A percentile compares a stretch with the other conserved stretches of the same genome.
These are phyloP conservation scores for Candida neerlandica DNA, from an alignment of 1,139 yeast genomes.

Conservation along the genomic window DNA sequence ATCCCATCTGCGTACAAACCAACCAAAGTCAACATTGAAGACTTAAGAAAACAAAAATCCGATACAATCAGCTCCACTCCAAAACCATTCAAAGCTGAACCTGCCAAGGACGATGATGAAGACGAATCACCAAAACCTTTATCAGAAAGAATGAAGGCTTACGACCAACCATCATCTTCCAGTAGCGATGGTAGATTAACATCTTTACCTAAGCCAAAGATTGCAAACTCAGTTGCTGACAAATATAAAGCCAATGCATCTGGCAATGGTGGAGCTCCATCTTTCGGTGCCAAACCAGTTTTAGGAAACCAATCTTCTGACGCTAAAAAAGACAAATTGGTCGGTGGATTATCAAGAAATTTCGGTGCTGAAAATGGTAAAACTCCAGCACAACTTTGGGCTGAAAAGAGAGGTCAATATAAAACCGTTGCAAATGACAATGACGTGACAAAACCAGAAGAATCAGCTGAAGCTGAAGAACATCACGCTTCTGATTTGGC, in stretches of 20 bases:
- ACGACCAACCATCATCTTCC: conserved; percentile 18
- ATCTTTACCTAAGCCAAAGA: conserved; percentile 68
- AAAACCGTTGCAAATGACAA: conserved; percentile 41
- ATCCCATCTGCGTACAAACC: conserved; percentile 74
- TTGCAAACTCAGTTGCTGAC: conserved; percentile 51
- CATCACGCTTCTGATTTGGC: conserved; percentile 20
- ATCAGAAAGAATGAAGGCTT: conserved; percentile 45
- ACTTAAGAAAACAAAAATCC: conserved; percentile 48
- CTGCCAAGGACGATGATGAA: conserved; percentile 26
- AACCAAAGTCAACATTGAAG: conserved; percentile 50
- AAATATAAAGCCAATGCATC: conserved; percentile 46
- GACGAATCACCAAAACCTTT: conserved; percentile 39
- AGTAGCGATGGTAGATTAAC: conserved; percentile 48
- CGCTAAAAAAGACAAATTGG: conserved; percentile 44
- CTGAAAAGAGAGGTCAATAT: conserved; percentile 78
- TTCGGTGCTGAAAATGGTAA: conserved; percentile 77
- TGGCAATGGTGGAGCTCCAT: conserved; percentile 28
- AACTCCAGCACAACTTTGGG: conserved; percentile 96
- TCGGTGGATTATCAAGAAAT: conserved; percentile 68
- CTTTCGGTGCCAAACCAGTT: conserved; percentile 59
- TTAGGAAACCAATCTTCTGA: conserved; percentile 33
- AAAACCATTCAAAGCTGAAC: conserved; percentile 22
- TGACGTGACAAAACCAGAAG: conserved; percentile 16
- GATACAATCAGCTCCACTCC: conserved; percentile 50
- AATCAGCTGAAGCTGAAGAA: conserved; percentile 8